phyloP scores from a whole-genome alignment of 2,329 filamentous ascomycete species.

The Cryphonectria radicalis region DNA sequence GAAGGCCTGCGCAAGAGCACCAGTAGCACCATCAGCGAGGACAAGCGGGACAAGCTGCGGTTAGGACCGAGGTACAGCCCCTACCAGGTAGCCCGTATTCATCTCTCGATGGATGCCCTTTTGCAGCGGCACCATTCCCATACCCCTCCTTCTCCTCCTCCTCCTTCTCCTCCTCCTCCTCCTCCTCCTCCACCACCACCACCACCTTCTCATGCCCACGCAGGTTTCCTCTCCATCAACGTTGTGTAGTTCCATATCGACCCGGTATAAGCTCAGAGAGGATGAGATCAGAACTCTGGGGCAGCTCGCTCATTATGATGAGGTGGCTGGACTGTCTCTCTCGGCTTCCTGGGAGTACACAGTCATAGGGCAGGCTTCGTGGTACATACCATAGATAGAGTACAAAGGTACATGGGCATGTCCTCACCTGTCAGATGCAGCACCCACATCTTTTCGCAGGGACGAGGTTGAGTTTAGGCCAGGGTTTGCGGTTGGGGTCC shows the following conservation, averaged over 20 bases:
- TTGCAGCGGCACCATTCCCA: constrained; percentile 2
- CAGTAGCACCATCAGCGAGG: constrained; percentile 4
- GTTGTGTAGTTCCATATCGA: background rate
- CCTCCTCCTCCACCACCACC: no score
- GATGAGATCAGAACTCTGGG: constrained; percentile 16
- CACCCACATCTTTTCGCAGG: background rate
- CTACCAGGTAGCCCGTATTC: constrained; percentile 7
- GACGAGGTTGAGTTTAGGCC: background rate
- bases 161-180: no score
- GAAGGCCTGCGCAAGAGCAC: constrained; percentile 19
- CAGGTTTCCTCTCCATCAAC: background rate
- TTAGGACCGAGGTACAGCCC: constrained; percentile 25
- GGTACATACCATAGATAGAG: background rate
- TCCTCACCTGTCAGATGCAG: constrained; percentile 19
- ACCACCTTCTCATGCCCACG: background rate
- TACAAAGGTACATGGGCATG: background rate
- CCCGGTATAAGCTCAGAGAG: background rate
- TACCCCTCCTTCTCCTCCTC: background rate
- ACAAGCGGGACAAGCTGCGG: constrained; percentile 15
- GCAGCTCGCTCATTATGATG: constrained; percentile 2
- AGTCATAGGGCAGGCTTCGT: constrained; percentile 6
- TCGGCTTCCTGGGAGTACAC: background rate
- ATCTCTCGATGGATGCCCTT: background rate
- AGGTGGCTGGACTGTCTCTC: constrained; percentile 18
- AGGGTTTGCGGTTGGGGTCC: constrained; percentile 13